Percentiles rank a stretch among this genome's conserved stretches.
Evolutionary conservation across 352 stramenopile genomes (phyloP).

Genomic region (Peronospora belbahrii): DNA sequence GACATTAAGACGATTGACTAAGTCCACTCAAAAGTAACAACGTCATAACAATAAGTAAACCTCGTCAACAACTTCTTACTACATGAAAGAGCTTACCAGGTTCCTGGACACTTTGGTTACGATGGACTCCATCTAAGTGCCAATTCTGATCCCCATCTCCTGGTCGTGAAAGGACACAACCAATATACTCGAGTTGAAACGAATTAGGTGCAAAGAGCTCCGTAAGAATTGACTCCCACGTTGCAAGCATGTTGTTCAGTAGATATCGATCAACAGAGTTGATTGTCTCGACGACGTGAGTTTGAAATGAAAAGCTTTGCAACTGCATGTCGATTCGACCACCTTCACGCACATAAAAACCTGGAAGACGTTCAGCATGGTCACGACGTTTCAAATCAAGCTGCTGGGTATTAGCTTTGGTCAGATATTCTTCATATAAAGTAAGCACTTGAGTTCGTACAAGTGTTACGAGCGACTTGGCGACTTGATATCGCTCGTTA

Average conservation of each 20-base stretch:
- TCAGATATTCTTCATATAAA: slow-evolving; percentile 34
- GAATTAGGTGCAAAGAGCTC: slow-evolving; percentile 13
- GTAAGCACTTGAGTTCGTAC: slow-evolving; percentile 25
- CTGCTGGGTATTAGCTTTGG: slow-evolving; percentile 15
- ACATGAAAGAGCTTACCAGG: slow-evolving; percentile 23
- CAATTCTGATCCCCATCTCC: slow-evolving; percentile 67
- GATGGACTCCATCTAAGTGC: slow-evolving; percentile 71
- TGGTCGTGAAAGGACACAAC: slow-evolving; percentile 56
- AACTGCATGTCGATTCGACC: slow-evolving; percentile 71
- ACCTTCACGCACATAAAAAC: slow-evolving; percentile 67
- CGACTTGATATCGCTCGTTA: slow-evolving; percentile 5
- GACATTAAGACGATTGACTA: slow-evolving; percentile 67
- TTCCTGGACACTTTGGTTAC: slow-evolving; percentile 40
- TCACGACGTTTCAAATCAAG: slow-evolving; percentile 29
- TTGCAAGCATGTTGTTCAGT: slow-evolving; percentile 25
- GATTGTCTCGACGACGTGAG: slow-evolving; percentile 1
- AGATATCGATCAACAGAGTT: slow-evolving; percentile 21
- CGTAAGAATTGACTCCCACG: slow-evolving; percentile 24
- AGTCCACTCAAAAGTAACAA: background rate
- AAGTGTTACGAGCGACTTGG: slow-evolving; percentile 11
- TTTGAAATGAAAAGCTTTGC: slow-evolving; percentile 16
- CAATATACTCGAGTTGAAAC: slow-evolving; percentile 59
- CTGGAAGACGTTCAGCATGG: slow-evolving; percentile 45
- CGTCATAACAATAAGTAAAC: background rate
- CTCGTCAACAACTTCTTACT: background rate